Conservation (phyloP, 257 asterid species). For the Solanum habrochaites region DNA sequence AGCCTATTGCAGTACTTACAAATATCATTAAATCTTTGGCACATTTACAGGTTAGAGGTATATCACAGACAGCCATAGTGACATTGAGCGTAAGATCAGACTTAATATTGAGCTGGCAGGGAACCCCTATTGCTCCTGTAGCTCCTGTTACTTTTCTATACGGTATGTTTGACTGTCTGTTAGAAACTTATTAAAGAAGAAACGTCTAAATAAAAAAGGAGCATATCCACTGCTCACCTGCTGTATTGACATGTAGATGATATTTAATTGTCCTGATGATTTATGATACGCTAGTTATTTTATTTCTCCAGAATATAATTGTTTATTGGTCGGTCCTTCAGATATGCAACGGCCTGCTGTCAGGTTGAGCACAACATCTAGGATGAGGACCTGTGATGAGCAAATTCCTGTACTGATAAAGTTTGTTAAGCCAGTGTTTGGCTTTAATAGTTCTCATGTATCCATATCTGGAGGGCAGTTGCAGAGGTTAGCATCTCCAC, state of each 20-base stretch:
- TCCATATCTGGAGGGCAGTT: constrained; percentile 57
- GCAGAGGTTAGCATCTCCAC: constrained; percentile 34
- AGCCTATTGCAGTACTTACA: background rate
- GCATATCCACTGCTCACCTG: background rate
- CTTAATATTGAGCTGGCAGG: constrained; percentile 52
- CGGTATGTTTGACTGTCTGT: constrained; percentile 29
- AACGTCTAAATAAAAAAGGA: background rate
- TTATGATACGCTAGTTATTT: background rate
- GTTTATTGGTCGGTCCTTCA: constrained; percentile 14
- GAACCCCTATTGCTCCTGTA: constrained; percentile 69
- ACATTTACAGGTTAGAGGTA: constrained; percentile 37
- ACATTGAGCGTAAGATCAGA: constrained; percentile 59
- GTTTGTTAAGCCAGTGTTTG: constrained; percentile 75
- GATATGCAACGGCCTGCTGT: constrained; percentile 78
- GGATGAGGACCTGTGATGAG: constrained; percentile 48
- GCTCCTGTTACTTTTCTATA: constrained; percentile 78
- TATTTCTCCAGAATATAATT: background rate
- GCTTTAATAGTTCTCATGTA: constrained; percentile 63
- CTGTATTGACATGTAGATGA: background rate
- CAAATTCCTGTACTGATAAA: constrained; percentile 42
- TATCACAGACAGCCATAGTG: constrained; percentile 48
- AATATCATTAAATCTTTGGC: background rate
- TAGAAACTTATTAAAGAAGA: background rate
- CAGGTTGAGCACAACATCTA: constrained; percentile 59
- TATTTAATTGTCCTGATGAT: background rate